Percentiles rank a stretch among this genome's conserved stretches.
Conservation (phyloP, 805 yeast species). For the Pichia phayaonensis region DNA sequence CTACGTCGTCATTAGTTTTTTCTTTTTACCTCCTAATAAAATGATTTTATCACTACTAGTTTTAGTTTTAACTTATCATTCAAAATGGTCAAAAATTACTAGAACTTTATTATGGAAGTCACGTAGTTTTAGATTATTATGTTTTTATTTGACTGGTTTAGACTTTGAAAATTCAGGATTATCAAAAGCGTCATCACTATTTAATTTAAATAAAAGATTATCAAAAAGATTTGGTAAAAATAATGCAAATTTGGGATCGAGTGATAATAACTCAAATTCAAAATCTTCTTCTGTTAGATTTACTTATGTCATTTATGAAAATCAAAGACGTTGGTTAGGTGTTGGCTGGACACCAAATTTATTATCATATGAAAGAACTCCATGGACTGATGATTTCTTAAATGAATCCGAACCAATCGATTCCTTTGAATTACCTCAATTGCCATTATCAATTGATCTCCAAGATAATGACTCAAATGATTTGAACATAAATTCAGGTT, state of each 20-base stretch:
- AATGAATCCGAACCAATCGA: conserved; percentile 79
- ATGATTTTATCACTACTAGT: conserved; percentile 52
- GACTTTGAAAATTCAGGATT: conserved; percentile 45
- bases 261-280: conserved; percentile 4
- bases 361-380: conserved; percentile 84
- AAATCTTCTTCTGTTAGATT: conserved; percentile 56
- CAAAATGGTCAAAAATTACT: conserved; percentile 75
- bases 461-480: conserved; percentile 2
- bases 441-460: conserved; percentile 19
- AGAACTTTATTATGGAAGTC: conserved; percentile 83
- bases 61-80: conserved; percentile 73
- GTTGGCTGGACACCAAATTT: conserved; percentile 96
- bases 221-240: conserved; percentile 28
- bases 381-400: conserved; percentile 96
- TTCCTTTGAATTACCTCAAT: conserved; percentile 71
- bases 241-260: conserved; percentile 10
- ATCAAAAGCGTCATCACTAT: conserved; percentile 30
- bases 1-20: conserved; percentile 61
- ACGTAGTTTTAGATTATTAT: conserved; percentile 55
- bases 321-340: conserved; percentile 95
- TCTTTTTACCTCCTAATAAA: conserved; percentile 64
- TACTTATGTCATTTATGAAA: conserved; percentile 88
- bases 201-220: conserved; percentile 45
- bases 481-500: conserved; percentile 19
- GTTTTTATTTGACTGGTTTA: conserved; percentile 81